Base-by-base conservation (phyloP, 176 grass and related monocot species). In the Hordeum vulgare region DNA sequence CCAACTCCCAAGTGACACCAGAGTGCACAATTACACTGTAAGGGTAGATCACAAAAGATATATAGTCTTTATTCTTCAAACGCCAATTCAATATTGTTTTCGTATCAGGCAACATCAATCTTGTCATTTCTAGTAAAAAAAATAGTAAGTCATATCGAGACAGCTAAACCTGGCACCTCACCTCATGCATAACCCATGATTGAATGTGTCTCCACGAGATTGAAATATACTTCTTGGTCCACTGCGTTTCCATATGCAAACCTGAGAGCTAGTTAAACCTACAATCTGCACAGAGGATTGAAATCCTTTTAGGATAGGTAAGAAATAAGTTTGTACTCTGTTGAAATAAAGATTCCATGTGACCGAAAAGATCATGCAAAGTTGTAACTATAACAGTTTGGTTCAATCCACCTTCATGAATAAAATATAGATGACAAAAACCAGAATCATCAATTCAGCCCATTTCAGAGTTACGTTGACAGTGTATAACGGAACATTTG, bases 231-330 rank as follows among this genome's bases (percentile, higher is more conserved):
- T 85, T 86, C 68, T 95, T 85, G 88, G 93, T 70, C 82, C 89
- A 83, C 42, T 76, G 3, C 85, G 93, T 65, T 73, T 98, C 96
- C 96, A 95, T 86, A 98, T 95, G 81, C 93, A 98, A 86, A 98
- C 29, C 56, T 85, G 88, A 78, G 80, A 88, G 27, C 51, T 89
- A 26, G 85, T 91, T 80, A 98, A 85, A 86, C 96, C 96, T 84
- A 98, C 96, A 98, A 94, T 82, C 92, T 94, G 86, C 69, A 89
- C 9, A 86, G 29, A 76, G 59, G 56, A 90, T 54, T 27, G 9
- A 11, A 81, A 56, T 62, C 2, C 51, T 76, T 87, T 81, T 70
- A 13, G 10, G 60, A 34, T 7, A 33, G 3, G 61, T 62, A 89
- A 53, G 84, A 5, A 61, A 23, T 2, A 78, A 79, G 63, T 39